Conservation (phyloP, 192 early-diverging fungal species). For the Mortierella alpina region DNA sequence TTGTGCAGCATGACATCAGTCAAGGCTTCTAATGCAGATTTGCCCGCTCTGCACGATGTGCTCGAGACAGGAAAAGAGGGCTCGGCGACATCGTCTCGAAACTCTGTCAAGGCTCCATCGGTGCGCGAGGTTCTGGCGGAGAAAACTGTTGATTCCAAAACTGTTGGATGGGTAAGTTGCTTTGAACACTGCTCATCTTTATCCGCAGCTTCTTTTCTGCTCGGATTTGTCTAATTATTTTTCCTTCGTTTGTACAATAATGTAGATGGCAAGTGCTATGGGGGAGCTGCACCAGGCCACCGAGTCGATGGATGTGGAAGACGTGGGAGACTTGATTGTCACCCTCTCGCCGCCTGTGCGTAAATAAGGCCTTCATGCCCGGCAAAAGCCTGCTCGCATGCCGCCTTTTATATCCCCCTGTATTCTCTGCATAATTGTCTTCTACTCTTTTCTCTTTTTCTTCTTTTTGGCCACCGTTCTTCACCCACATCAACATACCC, state of each 20-base stretch:
- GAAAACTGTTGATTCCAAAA: conserved; percentile 45
- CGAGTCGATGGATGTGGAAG: conserved; percentile 47
- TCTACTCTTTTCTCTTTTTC: neutral
- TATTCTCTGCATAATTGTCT: neutral
- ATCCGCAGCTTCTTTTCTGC: neutral
- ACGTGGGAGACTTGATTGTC: conserved; percentile 50
- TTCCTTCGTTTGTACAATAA: neutral
- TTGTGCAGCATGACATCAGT: conserved; percentile 45
- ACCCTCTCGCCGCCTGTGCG: conserved; percentile 30
- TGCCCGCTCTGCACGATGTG: conserved; percentile 12
- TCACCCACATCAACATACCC: neutral
- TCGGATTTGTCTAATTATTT: neutral
- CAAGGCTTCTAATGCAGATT: conserved; percentile 10
- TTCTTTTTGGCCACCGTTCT: neutral
- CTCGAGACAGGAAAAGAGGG: conserved; percentile 10
- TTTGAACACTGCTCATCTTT: neutral
- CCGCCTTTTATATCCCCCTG: neutral
- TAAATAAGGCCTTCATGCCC: neutral
- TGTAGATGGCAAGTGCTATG: conserved; percentile 48
- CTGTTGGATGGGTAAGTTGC: conserved; percentile 39
- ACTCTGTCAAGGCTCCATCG: conserved; percentile 43
- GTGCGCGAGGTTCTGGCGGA: conserved; percentile 47
- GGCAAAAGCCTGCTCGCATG: neutral
- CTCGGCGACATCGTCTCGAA: conserved; percentile 33
- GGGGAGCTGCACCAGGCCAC: conserved; percentile 50